These are phyloP conservation scores for Corylus heterophylla DNA, from an alignment of 306 rosid species.

Conservation along the genomic window DNA sequence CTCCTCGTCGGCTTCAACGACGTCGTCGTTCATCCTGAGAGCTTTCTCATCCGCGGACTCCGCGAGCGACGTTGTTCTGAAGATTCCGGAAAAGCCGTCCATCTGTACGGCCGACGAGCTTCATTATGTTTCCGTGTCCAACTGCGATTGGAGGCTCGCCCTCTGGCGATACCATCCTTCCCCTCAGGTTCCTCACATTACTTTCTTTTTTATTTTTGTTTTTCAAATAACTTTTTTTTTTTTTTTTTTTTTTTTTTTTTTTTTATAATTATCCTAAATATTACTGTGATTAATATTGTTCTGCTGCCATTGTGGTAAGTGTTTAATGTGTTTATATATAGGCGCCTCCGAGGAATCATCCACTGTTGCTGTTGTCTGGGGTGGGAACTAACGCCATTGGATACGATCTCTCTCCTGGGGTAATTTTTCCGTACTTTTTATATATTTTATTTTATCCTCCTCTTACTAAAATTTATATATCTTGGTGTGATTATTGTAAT, in stretches of 20 bases:
- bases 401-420: constrained; percentile 91
- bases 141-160: constrained; percentile 87
- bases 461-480: background rate
- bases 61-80: constrained; percentile 20
- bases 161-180: constrained; percentile 94
- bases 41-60: constrained; percentile 53
- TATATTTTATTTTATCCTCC: background rate
- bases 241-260: too few species aligned
- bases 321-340: constrained; percentile 17
- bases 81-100: constrained; percentile 67
- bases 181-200: constrained; percentile 47
- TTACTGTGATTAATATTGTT: background rate
- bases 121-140: constrained; percentile 77
- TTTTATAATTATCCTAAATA: background rate
- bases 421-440: constrained; percentile 6
- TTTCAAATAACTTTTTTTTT: background rate
- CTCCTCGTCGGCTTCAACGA: constrained; percentile 4
- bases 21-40: constrained; percentile 44
- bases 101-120: constrained; percentile 96
- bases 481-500: background rate
- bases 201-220: background rate
- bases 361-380: constrained; percentile 83
- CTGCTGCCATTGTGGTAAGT: background rate
- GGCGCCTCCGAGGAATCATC: constrained; percentile 92
- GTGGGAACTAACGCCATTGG: constrained; percentile 98